These are phyloP conservation scores for Mucor plumbeus DNA, from an alignment of 371 early-diverging fungal species.

Conservation along the genomic window DNA sequence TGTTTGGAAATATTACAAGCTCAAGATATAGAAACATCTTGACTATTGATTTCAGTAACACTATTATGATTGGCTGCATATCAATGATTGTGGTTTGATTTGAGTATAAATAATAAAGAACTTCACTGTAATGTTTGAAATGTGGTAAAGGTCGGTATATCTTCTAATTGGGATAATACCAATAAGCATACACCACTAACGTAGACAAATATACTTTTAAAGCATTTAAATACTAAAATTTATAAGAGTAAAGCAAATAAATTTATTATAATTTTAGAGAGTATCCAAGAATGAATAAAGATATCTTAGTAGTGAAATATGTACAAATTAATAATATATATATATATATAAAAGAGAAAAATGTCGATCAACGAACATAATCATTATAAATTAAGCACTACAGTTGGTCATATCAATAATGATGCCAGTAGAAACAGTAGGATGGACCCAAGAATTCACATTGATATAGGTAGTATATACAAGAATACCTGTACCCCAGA, in stretches of 20 bases:
- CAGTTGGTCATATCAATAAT: constrained; percentile 2
- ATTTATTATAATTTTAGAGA: background rate
- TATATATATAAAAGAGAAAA: background rate
- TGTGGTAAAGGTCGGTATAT: no score
- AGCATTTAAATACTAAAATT: background rate
- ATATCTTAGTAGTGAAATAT: background rate
- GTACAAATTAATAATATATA: background rate
- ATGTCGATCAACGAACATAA: constrained; percentile 10
- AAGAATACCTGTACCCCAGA: constrained; percentile 63
- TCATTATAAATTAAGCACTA: background rate
- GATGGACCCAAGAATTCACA: constrained; percentile 45
- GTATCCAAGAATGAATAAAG: background rate
- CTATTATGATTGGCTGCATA: no score
- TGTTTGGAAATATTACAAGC: no score
- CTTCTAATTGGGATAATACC: no score
- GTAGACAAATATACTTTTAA: background rate
- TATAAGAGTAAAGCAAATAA: background rate
- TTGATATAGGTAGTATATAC: constrained; percentile 42
- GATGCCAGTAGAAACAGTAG: constrained; percentile 7
- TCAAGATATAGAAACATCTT: no score
- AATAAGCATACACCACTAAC: no score
- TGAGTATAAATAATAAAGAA: no score
- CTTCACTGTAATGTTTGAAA: no score
- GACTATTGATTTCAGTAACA: no score
- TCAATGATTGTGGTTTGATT: no score